A percentile compares a stretch with the other conserved stretches of the same genome.
These are phyloP conservation scores for Microstegium vimineum DNA, from an alignment of 176 grass and related monocot species.

Conservation along the genomic window DNA sequence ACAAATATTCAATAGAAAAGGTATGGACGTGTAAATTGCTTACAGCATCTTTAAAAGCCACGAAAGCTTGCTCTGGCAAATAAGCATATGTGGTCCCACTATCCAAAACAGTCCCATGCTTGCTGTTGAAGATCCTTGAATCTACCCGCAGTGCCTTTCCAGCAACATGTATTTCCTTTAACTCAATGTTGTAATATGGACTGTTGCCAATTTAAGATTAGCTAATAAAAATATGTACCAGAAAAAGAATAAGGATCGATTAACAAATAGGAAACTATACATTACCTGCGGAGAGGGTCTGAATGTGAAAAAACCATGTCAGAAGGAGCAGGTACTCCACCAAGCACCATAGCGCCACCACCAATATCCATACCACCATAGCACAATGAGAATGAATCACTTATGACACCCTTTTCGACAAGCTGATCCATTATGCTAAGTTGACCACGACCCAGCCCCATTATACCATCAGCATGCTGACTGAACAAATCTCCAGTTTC, in stretches of 20 bases:
- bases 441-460: conserved; percentile 88
- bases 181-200: conserved; percentile 96
- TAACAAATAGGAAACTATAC: conserved; percentile 2
- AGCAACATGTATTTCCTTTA: conserved; percentile 93
- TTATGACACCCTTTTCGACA: conserved; percentile 81
- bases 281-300: conserved; percentile 82
- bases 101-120: conserved; percentile 91
- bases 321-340: conserved; percentile 61
- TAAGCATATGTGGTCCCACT: conserved; percentile 98
- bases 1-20: conserved; percentile 7
- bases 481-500: conserved; percentile 98
- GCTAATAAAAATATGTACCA: conserved; percentile 37
- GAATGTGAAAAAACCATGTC: conserved; percentile 80
- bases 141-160: conserved; percentile 75
- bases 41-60: conserved; percentile 89
- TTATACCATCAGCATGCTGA: conserved; percentile 98
- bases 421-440: conserved; percentile 99
- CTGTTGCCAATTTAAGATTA: conserved; percentile 72
- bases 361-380: conserved; percentile 99
- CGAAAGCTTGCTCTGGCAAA: conserved; percentile 90
- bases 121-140: conserved; percentile 63
- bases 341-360: conserved; percentile 96
- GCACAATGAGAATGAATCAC: conserved; percentile 96
- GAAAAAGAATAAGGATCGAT: conserved; percentile 24
- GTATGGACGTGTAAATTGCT: conserved; percentile 22